Evolutionary conservation across 208 protist genomes (phyloP).

Genomic region (Tritrichomonas foetus): DNA sequence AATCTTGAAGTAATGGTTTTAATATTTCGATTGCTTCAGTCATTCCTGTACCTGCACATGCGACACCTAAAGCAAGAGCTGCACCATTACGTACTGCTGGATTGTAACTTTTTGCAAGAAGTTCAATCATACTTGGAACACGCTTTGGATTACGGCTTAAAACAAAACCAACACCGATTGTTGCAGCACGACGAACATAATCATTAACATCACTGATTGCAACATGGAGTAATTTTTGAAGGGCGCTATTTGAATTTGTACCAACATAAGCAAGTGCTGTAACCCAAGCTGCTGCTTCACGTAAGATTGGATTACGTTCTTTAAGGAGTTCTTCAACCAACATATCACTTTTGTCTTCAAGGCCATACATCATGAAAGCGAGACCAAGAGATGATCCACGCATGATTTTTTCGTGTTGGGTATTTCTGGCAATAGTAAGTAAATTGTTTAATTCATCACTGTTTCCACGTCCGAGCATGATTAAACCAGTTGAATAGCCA

Average conservation of each 20-base stretch:
- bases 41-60: constrained; percentile 73
- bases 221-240: constrained; percentile 86
- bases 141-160: constrained; percentile 82
- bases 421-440: constrained; percentile 72
- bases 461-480: neutral
- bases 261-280: constrained; percentile 92
- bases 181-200: constrained; percentile 93
- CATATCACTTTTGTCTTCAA: constrained; percentile 80
- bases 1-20: constrained; percentile 80
- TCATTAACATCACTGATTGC: constrained; percentile 92
- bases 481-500: neutral
- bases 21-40: constrained; percentile 73
- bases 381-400: constrained; percentile 87
- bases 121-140: constrained; percentile 67
- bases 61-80: constrained; percentile 88
- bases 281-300: constrained; percentile 83
- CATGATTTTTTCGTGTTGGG: constrained; percentile 98
- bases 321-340: constrained; percentile 79
- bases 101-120: constrained; percentile 78
- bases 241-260: constrained; percentile 71
- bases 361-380: constrained; percentile 86
- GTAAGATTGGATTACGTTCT: neutral
- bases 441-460: neutral
- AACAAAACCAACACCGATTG: constrained; percentile 93
- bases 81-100: constrained; percentile 93